Evolutionary conservation across 2,329 filamentous ascomycete genomes (phyloP).

Genomic region (Tolypocladium sp.): DNA sequence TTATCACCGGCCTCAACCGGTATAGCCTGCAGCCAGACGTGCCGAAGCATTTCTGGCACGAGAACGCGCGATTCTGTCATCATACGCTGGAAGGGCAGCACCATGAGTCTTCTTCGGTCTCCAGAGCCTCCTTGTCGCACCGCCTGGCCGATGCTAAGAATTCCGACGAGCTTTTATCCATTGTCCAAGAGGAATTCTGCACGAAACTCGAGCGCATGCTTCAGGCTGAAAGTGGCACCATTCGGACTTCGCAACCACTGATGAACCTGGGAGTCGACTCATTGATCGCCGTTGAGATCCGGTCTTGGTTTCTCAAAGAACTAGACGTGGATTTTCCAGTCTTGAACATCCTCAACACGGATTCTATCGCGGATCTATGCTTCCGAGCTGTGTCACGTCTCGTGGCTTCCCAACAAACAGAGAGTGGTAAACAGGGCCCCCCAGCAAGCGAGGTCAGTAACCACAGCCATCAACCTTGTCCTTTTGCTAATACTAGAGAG

Average conservation of each 20-base stretch:
- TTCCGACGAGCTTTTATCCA: neutral
- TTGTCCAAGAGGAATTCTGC: neutral
- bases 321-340: constrained; percentile 33
- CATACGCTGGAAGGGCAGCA: neutral
- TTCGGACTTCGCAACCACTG: neutral
- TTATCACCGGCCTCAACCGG: constrained; percentile 14
- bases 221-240: neutral
- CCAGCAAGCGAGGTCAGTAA: neutral
- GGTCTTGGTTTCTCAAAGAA: constrained; percentile 40
- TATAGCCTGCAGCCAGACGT: neutral
- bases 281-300: constrained; percentile 25
- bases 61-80: neutral
- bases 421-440: neutral
- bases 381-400: constrained; percentile 1
- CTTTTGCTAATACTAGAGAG: neutral
- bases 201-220: constrained; percentile 1
- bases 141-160: neutral
- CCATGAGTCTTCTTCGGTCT: neutral
- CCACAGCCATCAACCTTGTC: neutral
- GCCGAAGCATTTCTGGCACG: neutral
- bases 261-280: constrained; percentile 19
- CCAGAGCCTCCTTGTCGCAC: neutral
- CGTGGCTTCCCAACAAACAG: neutral
- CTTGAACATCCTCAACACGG: constrained; percentile 22
- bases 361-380: constrained; percentile 7